These are phyloP conservation scores for Ascochyta pisi DNA, from an alignment of 2,329 filamentous ascomycete species.

Conservation along the genomic window DNA sequence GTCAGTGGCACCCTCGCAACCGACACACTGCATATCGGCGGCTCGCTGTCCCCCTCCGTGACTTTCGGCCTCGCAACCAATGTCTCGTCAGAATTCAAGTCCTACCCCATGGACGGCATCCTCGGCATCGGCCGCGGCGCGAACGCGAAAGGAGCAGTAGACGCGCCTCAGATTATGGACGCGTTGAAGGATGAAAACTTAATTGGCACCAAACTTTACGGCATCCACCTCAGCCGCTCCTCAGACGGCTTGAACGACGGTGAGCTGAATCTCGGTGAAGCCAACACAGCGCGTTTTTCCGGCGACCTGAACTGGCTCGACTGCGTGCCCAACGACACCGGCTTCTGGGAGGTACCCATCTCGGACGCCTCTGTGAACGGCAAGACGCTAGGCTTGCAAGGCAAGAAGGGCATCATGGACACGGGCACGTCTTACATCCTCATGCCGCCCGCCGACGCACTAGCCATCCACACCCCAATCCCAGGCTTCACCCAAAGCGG, in stretches of 20 bases:
- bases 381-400: conserved; percentile 54
- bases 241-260: conserved; percentile 72
- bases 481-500: conserved; percentile 65
- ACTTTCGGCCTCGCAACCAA: conserved; percentile 75
- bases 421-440: conserved; percentile 84
- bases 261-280: conserved; percentile 76
- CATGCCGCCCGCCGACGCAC: conserved; percentile 71
- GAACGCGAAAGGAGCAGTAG: conserved; percentile 50
- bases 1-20: conserved; percentile 71
- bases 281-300: conserved; percentile 70
- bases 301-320: conserved; percentile 73
- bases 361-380: conserved; percentile 70
- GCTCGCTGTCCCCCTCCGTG: conserved; percentile 68
- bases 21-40: conserved; percentile 73
- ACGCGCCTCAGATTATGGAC: conserved; percentile 70
- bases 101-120: conserved; percentile 88
- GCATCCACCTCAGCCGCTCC: conserved; percentile 72
- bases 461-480: conserved; percentile 71
- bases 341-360: conserved; percentile 76
- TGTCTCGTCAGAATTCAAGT: conserved; percentile 75
- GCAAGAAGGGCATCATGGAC: conserved; percentile 75
- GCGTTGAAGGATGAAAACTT: conserved; percentile 63
- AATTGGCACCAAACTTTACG: conserved; percentile 72
- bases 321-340: conserved; percentile 57
- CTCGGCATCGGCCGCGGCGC: conserved; percentile 74